phyloP scores from a whole-genome alignment of 495 filamentous ascomycete species.

The Hypoxylon lenormandii region DNA sequence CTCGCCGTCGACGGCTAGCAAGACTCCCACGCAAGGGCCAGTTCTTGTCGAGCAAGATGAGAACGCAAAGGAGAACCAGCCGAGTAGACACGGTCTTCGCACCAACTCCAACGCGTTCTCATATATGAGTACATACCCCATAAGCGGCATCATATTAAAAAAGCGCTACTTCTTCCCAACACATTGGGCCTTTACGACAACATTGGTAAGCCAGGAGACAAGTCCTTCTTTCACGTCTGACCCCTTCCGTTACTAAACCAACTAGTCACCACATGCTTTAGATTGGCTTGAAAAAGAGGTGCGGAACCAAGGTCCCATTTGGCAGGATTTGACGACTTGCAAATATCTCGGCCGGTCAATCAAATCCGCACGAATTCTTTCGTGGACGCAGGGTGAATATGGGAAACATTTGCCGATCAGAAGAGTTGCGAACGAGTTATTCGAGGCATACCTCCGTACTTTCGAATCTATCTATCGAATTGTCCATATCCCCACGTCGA shows the following conservation, averaged over 20 bases:
- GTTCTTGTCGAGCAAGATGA: not conserved
- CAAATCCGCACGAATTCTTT: slow-evolving; percentile 54
- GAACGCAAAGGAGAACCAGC: not conserved
- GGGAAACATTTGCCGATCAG: slow-evolving; percentile 50
- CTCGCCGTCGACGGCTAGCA: not conserved
- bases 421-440: slow-evolving; percentile 57
- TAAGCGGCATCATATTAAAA: slow-evolving; percentile 23
- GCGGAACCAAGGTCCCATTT: slow-evolving; percentile 35
- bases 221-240: not conserved
- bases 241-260: not conserved
- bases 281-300: slow-evolving; percentile 34
- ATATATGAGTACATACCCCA: slow-evolving; percentile 19
- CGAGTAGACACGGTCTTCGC: slow-evolving; percentile 2
- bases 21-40: not conserved
- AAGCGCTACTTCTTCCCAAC: slow-evolving; percentile 8
- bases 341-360: slow-evolving; percentile 62
- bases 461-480: slow-evolving; percentile 67
- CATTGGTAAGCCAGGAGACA: slow-evolving; percentile 17
- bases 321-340: slow-evolving; percentile 52
- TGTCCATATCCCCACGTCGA: slow-evolving; percentile 63
- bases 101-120: slow-evolving; percentile 28
- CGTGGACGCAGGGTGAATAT: slow-evolving; percentile 44
- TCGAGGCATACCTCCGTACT: slow-evolving; percentile 63
- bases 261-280: slow-evolving; percentile 24
- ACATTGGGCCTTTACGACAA: slow-evolving; percentile 24